Evolutionary conservation across 495 filamentous ascomycete species (phyloP), one percentile per base, ranked within the genome.

Genomic region (Zalerion maritima): DNA sequence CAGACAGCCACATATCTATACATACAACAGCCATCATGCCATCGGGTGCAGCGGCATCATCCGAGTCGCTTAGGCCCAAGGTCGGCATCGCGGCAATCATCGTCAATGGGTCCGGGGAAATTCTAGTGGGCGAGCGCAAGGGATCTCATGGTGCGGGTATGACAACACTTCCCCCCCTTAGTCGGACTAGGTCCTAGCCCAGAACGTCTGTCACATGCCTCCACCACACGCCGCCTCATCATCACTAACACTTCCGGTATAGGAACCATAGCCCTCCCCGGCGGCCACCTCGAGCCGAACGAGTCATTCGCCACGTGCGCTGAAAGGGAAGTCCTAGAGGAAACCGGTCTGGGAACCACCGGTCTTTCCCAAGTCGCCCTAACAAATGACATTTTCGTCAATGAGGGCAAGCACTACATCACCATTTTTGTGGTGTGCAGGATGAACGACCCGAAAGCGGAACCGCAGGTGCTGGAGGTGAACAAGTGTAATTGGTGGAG

Each of bases 201-300:
- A n/a, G n/a, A n/a, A n/a, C n/a, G n/a, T n/a, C n/a, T n/a, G n/a
- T n/a, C n/a, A n/a, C n/a, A n/a, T n/a, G n/a, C n/a, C n/a, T n/a
- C n/a, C n/a, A n/a, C n/a, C n/a, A n/a, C n/a, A n/a, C n/a, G n/a
- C n/a, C n/a, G n/a, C n/a, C n/a, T n/a, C n/a, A n/a, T n/a, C n/a
- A n/a, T n/a, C n/a, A n/a, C n/a, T n/a, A n/a, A n/a, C n/a, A n/a
- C n/a, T n/a, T n/a, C n/a, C n/a, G n/a, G n/a, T n/a, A 13, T 13
- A 63, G 76, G 69, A 2, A 68, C 69, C 5, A 73, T 58, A 58
- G 69, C 68, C 16, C 58, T 75, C 10, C 74, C 77, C 3, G 77
- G 77, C 24, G 77, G 77, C 3, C 76, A 82, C 29, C 65, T 81
- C 13, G 75, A 82, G 22, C 59, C 64, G 32, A 69, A 69, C 24